These are phyloP conservation scores for Coelastrella sp. DNA, from an alignment of 139 green algal genomes.

Conservation along the genomic window DNA sequence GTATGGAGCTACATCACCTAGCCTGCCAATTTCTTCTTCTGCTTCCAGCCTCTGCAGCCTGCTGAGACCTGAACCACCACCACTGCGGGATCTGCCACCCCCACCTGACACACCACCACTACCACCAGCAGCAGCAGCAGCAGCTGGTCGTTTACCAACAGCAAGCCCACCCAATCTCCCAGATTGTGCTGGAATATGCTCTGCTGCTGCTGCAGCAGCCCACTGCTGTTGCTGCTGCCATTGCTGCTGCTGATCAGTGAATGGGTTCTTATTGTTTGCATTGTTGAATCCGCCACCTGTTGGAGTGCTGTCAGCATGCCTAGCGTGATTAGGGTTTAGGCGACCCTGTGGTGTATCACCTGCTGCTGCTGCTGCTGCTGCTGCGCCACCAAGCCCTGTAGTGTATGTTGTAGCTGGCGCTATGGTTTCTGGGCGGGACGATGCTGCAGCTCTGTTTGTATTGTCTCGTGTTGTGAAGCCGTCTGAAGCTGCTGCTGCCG, in stretches of 20 bases:
- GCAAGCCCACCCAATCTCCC: neutral
- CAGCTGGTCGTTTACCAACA: neutral
- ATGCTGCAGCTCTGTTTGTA: neutral
- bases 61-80: slow-evolving; percentile 7
- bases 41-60: slow-evolving; percentile 18
- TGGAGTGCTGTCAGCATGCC: too few relatives aligned
- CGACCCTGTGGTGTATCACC: slow-evolving; percentile 11
- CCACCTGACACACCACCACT: slow-evolving; percentile 10
- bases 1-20: neutral
- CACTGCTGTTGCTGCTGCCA: neutral
- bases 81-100: neutral
- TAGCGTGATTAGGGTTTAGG: neutral
- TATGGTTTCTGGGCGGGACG: slow-evolving; percentile 5
- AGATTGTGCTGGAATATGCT: too few relatives aligned
- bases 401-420: slow-evolving; percentile 26
- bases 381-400: neutral
- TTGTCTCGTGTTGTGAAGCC: neutral
- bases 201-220: neutral
- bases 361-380: neutral
- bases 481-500: neutral
- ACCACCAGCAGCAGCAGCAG: neutral
- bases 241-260: neutral
- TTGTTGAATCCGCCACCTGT: too few relatives aligned
- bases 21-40: neutral
- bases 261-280: too few relatives aligned